Percentiles rank a stretch among this genome's conserved stretches.
Evolutionary conservation across 768 basidiomycete genomes (phyloP).

Genomic region (Rhodosporidiobolus odoratus): DNA sequence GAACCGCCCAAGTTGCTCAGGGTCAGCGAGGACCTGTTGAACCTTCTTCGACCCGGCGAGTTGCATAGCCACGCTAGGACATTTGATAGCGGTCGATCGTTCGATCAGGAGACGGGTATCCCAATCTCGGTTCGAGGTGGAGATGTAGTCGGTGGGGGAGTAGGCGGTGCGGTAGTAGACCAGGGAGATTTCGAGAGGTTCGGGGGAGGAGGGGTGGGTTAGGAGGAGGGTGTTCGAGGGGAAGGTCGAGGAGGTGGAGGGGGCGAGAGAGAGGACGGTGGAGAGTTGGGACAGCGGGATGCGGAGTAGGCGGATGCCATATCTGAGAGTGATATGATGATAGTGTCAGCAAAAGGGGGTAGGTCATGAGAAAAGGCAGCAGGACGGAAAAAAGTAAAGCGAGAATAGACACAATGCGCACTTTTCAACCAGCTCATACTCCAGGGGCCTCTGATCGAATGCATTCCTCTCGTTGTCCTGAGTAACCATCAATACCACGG

Average conservation of each 20-base stretch:
- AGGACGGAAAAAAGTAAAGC: background rate
- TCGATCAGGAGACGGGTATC: constrained; percentile 71
- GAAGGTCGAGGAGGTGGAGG: constrained; percentile 40
- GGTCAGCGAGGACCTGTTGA: constrained; percentile 74
- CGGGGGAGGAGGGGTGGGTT: constrained; percentile 38
- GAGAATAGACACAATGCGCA: constrained; percentile 47
- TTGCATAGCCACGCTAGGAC: constrained; percentile 81
- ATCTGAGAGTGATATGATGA: constrained; percentile 49
- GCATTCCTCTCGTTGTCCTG: constrained; percentile 85
- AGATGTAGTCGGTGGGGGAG: constrained; percentile 71
- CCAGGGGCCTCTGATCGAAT: constrained; percentile 84
- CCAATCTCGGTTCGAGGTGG: constrained; percentile 56
- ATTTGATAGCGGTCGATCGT: constrained; percentile 79
- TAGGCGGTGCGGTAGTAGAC: constrained; percentile 92
- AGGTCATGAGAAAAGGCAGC: no score
- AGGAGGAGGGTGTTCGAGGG: constrained; percentile 42
- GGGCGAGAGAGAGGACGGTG: constrained; percentile 54
- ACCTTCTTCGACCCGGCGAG: constrained; percentile 96
- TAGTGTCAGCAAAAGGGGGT: no score
- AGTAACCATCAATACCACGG: constrained; percentile 76
- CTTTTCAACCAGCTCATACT: constrained; percentile 78
- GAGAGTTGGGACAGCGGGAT: constrained; percentile 59
- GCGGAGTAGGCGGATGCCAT: constrained; percentile 60
- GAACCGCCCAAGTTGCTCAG: constrained; percentile 69
- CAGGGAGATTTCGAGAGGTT: constrained; percentile 64